Evolutionary conservation across 805 yeast genomes (phyloP).

Genomic region (Suhomyces sp.): DNA sequence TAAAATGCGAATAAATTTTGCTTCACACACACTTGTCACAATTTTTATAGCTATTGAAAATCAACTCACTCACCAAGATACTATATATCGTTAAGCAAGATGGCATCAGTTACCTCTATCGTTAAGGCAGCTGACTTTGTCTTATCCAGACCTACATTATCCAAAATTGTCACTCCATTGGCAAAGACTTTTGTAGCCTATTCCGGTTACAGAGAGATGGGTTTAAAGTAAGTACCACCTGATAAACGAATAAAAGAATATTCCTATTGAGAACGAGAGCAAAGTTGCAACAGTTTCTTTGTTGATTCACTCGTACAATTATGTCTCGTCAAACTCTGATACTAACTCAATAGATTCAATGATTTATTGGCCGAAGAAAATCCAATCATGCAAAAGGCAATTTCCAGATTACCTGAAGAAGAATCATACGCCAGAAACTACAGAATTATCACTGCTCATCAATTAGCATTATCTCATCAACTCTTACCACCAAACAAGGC

Average conservation of each 20-base stretch:
- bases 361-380: slow-evolving; percentile 87
- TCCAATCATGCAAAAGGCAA: slow-evolving; percentile 81
- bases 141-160: slow-evolving; percentile 73
- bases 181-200: slow-evolving; percentile 69
- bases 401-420: slow-evolving; percentile 78
- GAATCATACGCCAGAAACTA: slow-evolving; percentile 88
- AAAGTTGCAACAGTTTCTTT: too few relatives aligned
- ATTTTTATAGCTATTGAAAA: neutral
- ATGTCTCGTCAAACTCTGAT: neutral
- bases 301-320: neutral
- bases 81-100: slow-evolving; percentile 17
- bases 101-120: slow-evolving; percentile 65
- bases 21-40: slow-evolving; percentile 5
- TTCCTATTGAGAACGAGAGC: neutral
- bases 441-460: slow-evolving; percentile 91
- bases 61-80: neutral
- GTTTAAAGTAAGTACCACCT: slow-evolving; percentile 52
- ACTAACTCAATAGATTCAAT: slow-evolving; percentile 53
- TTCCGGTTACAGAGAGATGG: slow-evolving; percentile 94
- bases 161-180: slow-evolving; percentile 73
- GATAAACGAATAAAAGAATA: neutral
- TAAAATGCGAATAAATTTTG: slow-evolving; percentile 19
- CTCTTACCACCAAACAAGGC: slow-evolving; percentile 79
- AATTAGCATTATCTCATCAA: slow-evolving; percentile 78
- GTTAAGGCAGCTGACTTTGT: slow-evolving; percentile 76